A percentile compares a stretch with the other conserved stretches of the same genome.
phyloP scores from a whole-genome alignment of 2,329 filamentous ascomycete species.

The Mariannaea sp. region DNA sequence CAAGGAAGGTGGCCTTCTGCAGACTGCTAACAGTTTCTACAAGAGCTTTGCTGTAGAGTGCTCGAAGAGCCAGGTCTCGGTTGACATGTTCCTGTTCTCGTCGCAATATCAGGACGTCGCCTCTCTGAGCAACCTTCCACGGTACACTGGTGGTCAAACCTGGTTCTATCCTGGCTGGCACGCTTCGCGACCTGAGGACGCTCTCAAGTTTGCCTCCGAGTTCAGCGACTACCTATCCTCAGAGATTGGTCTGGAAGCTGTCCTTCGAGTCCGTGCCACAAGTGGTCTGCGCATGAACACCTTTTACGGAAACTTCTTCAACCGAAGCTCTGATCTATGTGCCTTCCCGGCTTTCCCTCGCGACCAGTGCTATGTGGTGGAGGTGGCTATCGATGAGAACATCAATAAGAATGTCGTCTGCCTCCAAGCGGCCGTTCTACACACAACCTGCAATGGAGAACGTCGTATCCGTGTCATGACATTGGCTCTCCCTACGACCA shows the following conservation, averaged over 20 bases:
- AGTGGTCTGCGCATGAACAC: slow-evolving; percentile 95
- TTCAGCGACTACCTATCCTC: slow-evolving; percentile 97
- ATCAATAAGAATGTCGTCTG: slow-evolving; percentile 90
- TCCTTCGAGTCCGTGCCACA: slow-evolving; percentile 91
- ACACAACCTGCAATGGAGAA: slow-evolving; percentile 98
- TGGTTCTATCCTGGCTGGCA: slow-evolving; percentile 99
- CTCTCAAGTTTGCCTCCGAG: slow-evolving; percentile 95
- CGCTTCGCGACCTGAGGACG: slow-evolving; percentile 88
- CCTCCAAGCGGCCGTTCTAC: slow-evolving; percentile 90
- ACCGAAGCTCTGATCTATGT: slow-evolving; percentile 94
- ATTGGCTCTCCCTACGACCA: slow-evolving; percentile 88
- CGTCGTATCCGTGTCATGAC: slow-evolving; percentile 94
- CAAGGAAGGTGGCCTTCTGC: slow-evolving; percentile 85
- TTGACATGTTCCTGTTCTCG: slow-evolving; percentile 97
- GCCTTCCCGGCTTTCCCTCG: slow-evolving; percentile 97
- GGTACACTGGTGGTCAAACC: slow-evolving; percentile 96
- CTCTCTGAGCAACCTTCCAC: slow-evolving; percentile 89
- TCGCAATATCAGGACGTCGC: slow-evolving; percentile 97
- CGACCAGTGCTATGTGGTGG: slow-evolving; percentile 96
- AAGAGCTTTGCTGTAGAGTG: slow-evolving; percentile 99
- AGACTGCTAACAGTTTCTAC: slow-evolving; percentile 95
- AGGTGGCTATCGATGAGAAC: slow-evolving; percentile 96
- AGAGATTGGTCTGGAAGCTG: slow-evolving; percentile 94
- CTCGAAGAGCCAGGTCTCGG: slow-evolving; percentile 97
- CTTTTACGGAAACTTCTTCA: slow-evolving; percentile 99